Base-by-base conservation (phyloP, 495 filamentous ascomycete species). In the Xylaria castorea region DNA sequence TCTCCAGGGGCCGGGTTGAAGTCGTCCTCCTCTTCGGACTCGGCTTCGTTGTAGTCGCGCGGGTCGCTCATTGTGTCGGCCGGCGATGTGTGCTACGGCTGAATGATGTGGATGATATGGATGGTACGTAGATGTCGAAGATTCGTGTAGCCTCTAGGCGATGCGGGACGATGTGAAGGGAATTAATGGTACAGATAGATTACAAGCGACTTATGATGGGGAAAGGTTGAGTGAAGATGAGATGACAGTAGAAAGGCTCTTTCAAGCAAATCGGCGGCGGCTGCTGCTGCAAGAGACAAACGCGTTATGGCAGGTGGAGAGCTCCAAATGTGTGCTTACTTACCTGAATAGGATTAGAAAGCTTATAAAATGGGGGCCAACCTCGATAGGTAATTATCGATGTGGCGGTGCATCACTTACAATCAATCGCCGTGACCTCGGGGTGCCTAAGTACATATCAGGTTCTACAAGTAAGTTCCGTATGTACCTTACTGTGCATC, bases 1-100 rank as follows among this genome's bases (percentile, higher is more conserved):
- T 92, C 89, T 63, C 84, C 89, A 12, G 89, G 88, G 32, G 84
- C 85, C 38, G 93, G 93, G 78, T 95, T 94, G 83, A 95, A 95
- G 74, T 93, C 90, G 75, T 93, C 92, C 68, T 93, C 92, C 66
- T 94, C 92, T 30, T 93, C 92, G 68, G 91, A 93, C 70, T 91
- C 92, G 75, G 68, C 63, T 6, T 70, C 71, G 53, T 80, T 77
- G 74, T 73, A 76, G 65, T 80, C 78, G 76, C 78, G 78, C 72
- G 70, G 76, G 48, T 78, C 76, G 50, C 78, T 80, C 78, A 80
- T 87, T 85, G 88, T 89, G 67, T 67, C 83, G 77, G 55, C 25
- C 53, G 46, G 73, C 73, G 25, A 55, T n/a, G 46, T 3, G 32
- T 34, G 14, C 53, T 20, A 48, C 30, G 50, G 36, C 14, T 48